phyloP scores from a whole-genome alignment of 1,284 basidiomycete species.

The Cystobasidium sp. region DNA sequence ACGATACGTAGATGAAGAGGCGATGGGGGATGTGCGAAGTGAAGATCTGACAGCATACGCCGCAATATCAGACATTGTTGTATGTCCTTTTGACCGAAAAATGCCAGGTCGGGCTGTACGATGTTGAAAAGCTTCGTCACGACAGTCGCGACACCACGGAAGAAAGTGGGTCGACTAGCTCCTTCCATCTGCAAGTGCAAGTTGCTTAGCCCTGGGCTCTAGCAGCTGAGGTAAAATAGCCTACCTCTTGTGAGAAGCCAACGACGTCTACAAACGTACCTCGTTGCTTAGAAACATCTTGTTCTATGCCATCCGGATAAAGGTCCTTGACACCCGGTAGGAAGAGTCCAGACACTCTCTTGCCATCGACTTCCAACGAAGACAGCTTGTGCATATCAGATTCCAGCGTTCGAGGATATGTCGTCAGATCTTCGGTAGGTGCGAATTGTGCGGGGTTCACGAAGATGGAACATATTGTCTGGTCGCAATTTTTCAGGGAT shows the following conservation, averaged over 20 bases:
- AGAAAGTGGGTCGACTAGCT: constrained; percentile 80
- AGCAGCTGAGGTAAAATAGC: neutral
- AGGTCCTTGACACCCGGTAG: constrained; percentile 75
- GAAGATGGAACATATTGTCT: constrained; percentile 92
- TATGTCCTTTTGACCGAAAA: constrained; percentile 99
- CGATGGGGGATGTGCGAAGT: constrained; percentile 72
- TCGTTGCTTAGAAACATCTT: constrained; percentile 73
- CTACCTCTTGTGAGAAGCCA: constrained; percentile 63
- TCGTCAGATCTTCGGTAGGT: constrained; percentile 87
- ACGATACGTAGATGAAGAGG: constrained; percentile 75
- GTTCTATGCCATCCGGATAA: constrained; percentile 85
- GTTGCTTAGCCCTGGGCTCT: constrained; percentile 49
- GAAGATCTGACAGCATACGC: constrained; percentile 79
- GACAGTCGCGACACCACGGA: constrained; percentile 92
- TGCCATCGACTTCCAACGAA: constrained; percentile 61
- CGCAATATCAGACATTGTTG: constrained; percentile 89
- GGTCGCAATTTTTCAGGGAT: constrained; percentile 77
- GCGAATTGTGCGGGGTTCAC: constrained; percentile 98
- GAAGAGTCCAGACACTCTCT: constrained; percentile 68
- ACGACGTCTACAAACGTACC: constrained; percentile 91
- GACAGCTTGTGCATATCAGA: constrained; percentile 62
- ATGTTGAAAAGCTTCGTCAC: constrained; percentile 94
- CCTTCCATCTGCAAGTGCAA: constrained; percentile 76
- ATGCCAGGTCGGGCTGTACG: constrained; percentile 87
- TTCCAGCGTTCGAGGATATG: constrained; percentile 81